A percentile compares a stretch with the other conserved stretches of the same genome.
Conservation (phyloP, 345 rosid species). For the Camelina laxa region DNA sequence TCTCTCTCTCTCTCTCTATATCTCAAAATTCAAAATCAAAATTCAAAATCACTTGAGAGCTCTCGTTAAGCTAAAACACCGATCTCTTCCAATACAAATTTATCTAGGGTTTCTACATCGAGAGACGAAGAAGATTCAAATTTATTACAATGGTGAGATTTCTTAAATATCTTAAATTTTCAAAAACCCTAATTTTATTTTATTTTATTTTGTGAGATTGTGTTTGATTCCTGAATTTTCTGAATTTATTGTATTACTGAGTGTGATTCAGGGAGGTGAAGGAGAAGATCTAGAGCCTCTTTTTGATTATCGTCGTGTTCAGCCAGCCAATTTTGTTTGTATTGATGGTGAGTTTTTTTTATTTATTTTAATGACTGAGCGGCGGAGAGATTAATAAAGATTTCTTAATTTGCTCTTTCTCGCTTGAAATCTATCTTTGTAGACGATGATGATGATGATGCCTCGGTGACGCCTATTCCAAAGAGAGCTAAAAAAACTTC, state of each 20-base stretch:
- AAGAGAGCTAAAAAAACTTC: conserved; percentile 29
- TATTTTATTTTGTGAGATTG: not conserved
- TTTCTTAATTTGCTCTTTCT: not conserved
- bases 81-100: not conserved
- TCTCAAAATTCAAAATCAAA: conserved; percentile 29
- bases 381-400: not conserved
- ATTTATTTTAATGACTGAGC: not conserved
- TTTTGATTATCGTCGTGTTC: conserved; percentile 78
- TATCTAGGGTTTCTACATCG: conserved; percentile 11
- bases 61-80: conserved; percentile 1
- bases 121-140: not conserved
- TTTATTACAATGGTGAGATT: conserved; percentile 32
- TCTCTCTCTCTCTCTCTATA: not conserved
- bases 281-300: conserved; percentile 76
- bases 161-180: not conserved
- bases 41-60: conserved; percentile 13
- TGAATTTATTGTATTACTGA: conserved; percentile 12
- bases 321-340: conserved; percentile 52
- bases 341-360: conserved; percentile 54
- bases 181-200: conserved; percentile 34
- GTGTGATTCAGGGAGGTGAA: conserved; percentile 48
- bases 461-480: conserved; percentile 20
- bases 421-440: conserved; percentile 16
- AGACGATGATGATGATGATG: conserved; percentile 46
- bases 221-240: not conserved